A percentile compares a stretch with the other conserved stretches of the same genome.
phyloP scores from a whole-genome alignment of 768 basidiomycete species.

The Auricularia cornea region DNA sequence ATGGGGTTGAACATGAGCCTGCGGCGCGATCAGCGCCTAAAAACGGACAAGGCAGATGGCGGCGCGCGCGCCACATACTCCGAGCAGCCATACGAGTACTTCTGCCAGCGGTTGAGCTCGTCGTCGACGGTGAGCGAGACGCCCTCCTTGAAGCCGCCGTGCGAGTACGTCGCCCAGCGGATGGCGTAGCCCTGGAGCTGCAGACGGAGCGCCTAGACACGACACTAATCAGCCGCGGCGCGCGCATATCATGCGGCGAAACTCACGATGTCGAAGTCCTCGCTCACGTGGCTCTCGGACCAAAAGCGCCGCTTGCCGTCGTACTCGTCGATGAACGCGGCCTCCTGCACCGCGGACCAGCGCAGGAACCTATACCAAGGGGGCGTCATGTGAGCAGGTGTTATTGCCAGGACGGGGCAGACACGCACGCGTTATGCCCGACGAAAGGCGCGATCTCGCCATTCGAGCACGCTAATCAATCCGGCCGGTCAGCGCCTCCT shows the following conservation, averaged over 20 bases:
- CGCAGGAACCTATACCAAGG: constrained; percentile 32
- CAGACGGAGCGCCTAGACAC: constrained; percentile 46
- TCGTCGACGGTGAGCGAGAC: constrained; percentile 85
- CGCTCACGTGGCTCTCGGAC: constrained; percentile 59
- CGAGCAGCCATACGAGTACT: constrained; percentile 56
- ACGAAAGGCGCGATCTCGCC: constrained; percentile 80
- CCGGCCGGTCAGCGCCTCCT: no score
- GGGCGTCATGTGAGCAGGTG: background rate
- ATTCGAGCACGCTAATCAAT: constrained; percentile 43
- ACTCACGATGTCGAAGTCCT: constrained; percentile 46
- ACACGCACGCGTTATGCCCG: constrained; percentile 58
- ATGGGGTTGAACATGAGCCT: constrained; percentile 78
- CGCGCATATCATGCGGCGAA: no score
- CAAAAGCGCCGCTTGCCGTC: constrained; percentile 48
- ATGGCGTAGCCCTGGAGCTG: constrained; percentile 58
- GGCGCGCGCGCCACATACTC: no score
- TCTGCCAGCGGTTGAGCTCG: constrained; percentile 89
- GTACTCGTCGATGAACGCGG: constrained; percentile 42
- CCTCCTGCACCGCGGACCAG: constrained; percentile 52
- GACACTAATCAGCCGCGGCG: no score
- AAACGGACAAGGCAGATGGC: no score
- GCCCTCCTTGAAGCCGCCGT: constrained; percentile 85
- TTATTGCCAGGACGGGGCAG: background rate
- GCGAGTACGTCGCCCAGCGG: constrained; percentile 79
- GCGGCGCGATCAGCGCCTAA: constrained; percentile 11